Percentiles rank a stretch among this genome's conserved stretches.
Conservation (phyloP, 768 basidiomycete genomes). For the Candolleomyces eurysporus region DNA sequence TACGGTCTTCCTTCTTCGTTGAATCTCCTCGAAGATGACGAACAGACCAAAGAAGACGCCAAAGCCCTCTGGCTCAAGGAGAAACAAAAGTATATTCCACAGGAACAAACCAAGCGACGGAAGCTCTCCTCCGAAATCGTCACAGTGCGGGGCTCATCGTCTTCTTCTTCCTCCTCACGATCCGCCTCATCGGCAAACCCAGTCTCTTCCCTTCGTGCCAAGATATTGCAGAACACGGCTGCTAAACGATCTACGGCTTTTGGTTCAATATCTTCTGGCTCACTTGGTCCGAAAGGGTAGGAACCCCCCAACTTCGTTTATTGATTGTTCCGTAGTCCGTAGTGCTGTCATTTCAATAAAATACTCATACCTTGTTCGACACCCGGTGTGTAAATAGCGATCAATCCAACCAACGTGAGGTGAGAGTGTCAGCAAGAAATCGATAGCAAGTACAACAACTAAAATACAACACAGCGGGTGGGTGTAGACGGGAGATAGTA, state of each 20-base stretch:
- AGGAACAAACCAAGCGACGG: constrained; percentile 47
- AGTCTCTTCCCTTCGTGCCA: constrained; percentile 3
- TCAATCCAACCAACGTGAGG: too few relatives aligned
- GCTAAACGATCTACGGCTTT: not conserved
- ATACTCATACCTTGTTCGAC: too few relatives aligned
- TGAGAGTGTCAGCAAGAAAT: constrained; percentile 16
- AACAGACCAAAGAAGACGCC: constrained; percentile 57
- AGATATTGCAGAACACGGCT: constrained; percentile 12
- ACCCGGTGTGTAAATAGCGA: too few relatives aligned
- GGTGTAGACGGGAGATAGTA: constrained; percentile 23
- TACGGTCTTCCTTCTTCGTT: constrained; percentile 78
- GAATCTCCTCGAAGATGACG: constrained; percentile 62
- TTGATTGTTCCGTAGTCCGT: not conserved
- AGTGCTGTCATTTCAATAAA: too few relatives aligned
- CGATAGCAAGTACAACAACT: constrained; percentile 18
- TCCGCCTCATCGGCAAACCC: constrained; percentile 1
- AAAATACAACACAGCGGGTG: constrained; percentile 18
- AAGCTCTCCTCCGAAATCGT: constrained; percentile 20
- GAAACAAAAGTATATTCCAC: constrained; percentile 42
- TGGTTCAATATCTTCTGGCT: constrained; percentile 5
- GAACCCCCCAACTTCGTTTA: not conserved
- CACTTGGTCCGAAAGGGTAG: not conserved
- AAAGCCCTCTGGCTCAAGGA: constrained; percentile 60
- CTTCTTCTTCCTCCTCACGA: constrained; percentile 1
- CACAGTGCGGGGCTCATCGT: not conserved